Percentiles rank a stretch among this genome's conserved stretches.
phyloP scores from a whole-genome alignment of 2,329 filamentous ascomycete species.

The Phyllosticta citrichinensis region DNA sequence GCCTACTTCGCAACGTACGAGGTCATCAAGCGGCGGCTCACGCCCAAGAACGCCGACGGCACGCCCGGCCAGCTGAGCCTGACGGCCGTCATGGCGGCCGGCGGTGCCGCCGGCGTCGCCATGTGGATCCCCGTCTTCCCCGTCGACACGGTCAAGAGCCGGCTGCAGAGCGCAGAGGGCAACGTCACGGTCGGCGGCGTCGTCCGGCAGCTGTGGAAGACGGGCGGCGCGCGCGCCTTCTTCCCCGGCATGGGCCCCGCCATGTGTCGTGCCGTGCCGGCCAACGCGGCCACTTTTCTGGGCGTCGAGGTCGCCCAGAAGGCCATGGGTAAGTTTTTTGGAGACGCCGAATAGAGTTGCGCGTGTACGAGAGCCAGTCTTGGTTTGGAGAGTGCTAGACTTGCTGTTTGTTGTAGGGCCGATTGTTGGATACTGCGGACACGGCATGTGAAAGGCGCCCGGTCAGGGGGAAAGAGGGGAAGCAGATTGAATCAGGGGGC shows the following conservation, averaged over 20 bases:
- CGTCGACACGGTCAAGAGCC: constrained; percentile 90
- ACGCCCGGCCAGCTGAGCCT: constrained; percentile 72
- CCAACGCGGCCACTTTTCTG: constrained; percentile 91
- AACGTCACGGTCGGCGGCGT: constrained; percentile 72
- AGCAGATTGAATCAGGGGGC: background rate
- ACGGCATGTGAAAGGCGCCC: background rate
- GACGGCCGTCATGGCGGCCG: constrained; percentile 72
- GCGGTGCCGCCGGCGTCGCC: constrained; percentile 82
- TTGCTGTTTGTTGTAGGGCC: background rate
- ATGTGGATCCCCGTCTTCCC: constrained; percentile 99
- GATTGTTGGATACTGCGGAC: background rate
- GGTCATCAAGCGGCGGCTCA: constrained; percentile 79
- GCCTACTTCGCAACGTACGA: constrained; percentile 98
- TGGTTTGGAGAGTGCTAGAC: background rate
- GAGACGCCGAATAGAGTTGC: constrained; percentile 12
- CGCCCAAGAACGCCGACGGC: constrained; percentile 68
- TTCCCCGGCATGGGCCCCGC: constrained; percentile 95
- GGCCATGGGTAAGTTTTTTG: constrained; percentile 69
- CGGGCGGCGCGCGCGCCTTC: constrained; percentile 84
- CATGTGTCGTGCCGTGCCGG: constrained; percentile 83
- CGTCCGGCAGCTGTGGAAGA: constrained; percentile 72
- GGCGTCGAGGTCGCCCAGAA: constrained; percentile 77
- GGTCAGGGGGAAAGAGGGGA: background rate
- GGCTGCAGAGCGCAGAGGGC: constrained; percentile 83
- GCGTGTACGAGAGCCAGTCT: background rate